Conservation (phyloP, 1,139 yeast genomes). For the Lodderomyces margitis region DNA sequence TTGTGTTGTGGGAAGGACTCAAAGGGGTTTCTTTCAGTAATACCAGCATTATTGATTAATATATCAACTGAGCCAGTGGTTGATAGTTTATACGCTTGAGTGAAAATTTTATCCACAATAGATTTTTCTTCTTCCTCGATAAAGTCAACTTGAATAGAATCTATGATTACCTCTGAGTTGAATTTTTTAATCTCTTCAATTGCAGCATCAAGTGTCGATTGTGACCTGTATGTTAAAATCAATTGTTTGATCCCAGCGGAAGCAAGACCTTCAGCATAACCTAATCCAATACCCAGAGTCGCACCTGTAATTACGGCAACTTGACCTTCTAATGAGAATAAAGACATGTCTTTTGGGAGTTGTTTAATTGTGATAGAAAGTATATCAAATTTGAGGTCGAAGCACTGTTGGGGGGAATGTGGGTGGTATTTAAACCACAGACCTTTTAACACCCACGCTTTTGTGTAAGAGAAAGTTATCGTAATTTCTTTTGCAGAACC, state of each 20-base stretch:
- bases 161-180: conserved; percentile 22
- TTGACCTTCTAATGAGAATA: conserved; percentile 33
- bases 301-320: conserved; percentile 38
- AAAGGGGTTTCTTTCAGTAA: conserved; percentile 31
- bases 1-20: conserved; percentile 32
- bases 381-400: too few relatives aligned
- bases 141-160: conserved; percentile 21
- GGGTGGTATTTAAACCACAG: too few relatives aligned
- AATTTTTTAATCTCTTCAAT: conserved; percentile 18
- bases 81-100: conserved; percentile 34
- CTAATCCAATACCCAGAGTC: conserved; percentile 35
- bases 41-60: conserved; percentile 58
- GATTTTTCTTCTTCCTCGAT: conserved; percentile 18
- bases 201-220: conserved; percentile 17
- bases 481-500: too few relatives aligned
- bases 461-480: too few relatives aligned
- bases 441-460: too few relatives aligned
- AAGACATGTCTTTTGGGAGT: too few relatives aligned
- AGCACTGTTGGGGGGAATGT: too few relatives aligned
- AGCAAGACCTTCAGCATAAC: conserved; percentile 34
- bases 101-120: conserved; percentile 28
- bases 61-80: conserved; percentile 39
- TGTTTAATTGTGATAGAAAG: too few relatives aligned
- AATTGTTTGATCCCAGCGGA: conserved; percentile 31
- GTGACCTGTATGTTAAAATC: conserved; percentile 25